phyloP scores from a whole-genome alignment of 176 grass and related monocot genomes.

The Cocos nucifera region DNA sequence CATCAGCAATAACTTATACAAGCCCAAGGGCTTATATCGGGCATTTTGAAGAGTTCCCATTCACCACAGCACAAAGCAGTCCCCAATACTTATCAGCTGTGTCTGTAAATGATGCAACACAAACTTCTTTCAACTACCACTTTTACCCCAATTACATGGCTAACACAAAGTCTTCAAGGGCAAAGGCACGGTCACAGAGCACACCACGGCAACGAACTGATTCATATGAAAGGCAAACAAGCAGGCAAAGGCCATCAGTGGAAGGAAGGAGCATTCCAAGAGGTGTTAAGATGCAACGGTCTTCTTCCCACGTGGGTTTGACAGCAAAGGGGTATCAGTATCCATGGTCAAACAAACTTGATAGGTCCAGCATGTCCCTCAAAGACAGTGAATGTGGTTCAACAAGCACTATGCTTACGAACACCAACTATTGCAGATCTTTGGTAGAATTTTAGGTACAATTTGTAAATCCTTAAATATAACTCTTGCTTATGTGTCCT shows the following conservation, averaged over 20 bases:
- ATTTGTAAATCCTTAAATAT: too few relatives aligned
- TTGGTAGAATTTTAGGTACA: constrained; percentile 53
- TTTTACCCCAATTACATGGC: constrained; percentile 23
- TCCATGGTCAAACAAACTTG: constrained; percentile 59
- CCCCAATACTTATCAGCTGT: constrained; percentile 19
- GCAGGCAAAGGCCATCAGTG: constrained; percentile 33
- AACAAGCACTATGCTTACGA: constrained; percentile 64
- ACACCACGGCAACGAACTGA: constrained; percentile 62
- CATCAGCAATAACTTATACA: constrained; percentile 21
- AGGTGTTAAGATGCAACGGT: constrained; percentile 68
- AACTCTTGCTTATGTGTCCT: too few relatives aligned
- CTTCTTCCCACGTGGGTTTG: constrained; percentile 55
- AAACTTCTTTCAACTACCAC: constrained; percentile 3
- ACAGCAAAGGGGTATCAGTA: constrained; percentile 29
- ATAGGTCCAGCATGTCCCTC: constrained; percentile 56
- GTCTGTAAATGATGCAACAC: constrained; percentile 10
- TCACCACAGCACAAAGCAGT: constrained; percentile 22
- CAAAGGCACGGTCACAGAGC: constrained; percentile 66
- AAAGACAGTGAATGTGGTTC: constrained; percentile 86
- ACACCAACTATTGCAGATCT: constrained; percentile 41
- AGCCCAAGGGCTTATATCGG: constrained; percentile 37
- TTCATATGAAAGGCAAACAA: constrained; percentile 47
- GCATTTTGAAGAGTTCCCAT: constrained; percentile 39
- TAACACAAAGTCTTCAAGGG: constrained; percentile 8
- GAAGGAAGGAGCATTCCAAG: constrained; percentile 37